Percentiles rank a stretch among this genome's conserved stretches.
Conservation (phyloP, 169 alveolate genomes). For the Toxoplasma gondii region DNA sequence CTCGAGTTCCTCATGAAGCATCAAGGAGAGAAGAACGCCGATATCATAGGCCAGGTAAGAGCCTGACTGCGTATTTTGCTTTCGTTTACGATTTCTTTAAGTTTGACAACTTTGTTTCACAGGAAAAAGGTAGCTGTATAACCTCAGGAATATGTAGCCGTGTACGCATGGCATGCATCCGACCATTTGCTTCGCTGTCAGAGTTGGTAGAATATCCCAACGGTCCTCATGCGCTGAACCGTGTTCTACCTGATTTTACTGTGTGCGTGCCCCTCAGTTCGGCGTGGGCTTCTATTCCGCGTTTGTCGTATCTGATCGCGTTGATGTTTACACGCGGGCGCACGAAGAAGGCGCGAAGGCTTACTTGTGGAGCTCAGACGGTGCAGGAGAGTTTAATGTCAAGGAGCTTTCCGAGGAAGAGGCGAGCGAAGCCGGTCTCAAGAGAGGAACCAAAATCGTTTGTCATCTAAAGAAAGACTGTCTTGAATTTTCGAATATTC, state of each 20-base stretch:
- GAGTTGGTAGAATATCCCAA: not conserved
- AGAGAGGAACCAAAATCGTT: conserved; percentile 92
- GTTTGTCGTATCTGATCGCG: conserved; percentile 99
- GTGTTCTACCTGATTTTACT: too few relatives aligned
- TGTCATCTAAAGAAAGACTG: conserved; percentile 90
- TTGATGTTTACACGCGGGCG: conserved; percentile 94
- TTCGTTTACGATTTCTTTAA: too few relatives aligned
- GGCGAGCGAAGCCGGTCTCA: conserved; percentile 65
- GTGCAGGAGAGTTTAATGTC: conserved; percentile 97
- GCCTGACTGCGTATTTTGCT: not conserved
- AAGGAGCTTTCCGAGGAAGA: conserved; percentile 66
- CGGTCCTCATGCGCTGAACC: too few relatives aligned
- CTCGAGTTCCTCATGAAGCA: conserved; percentile 85
- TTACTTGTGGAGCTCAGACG: conserved; percentile 97
- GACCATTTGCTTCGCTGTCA: not conserved
- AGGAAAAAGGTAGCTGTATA: not conserved
- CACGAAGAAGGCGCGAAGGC: conserved; percentile 87
- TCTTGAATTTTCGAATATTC: conserved; percentile 81
- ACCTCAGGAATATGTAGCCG: too few relatives aligned
- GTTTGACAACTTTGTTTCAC: not conserved
- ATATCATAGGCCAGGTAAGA: conserved; percentile 68
- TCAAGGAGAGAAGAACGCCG: conserved; percentile 77
- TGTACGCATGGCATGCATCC: too few relatives aligned
- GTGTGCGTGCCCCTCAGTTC: conserved; percentile 83
- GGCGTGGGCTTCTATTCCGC: conserved; percentile 99